Percentiles rank a stretch among this genome's conserved stretches.
These are phyloP conservation scores for Vitis labrusca DNA, from an alignment of 164 flowering plant species.

Conservation along the genomic window DNA sequence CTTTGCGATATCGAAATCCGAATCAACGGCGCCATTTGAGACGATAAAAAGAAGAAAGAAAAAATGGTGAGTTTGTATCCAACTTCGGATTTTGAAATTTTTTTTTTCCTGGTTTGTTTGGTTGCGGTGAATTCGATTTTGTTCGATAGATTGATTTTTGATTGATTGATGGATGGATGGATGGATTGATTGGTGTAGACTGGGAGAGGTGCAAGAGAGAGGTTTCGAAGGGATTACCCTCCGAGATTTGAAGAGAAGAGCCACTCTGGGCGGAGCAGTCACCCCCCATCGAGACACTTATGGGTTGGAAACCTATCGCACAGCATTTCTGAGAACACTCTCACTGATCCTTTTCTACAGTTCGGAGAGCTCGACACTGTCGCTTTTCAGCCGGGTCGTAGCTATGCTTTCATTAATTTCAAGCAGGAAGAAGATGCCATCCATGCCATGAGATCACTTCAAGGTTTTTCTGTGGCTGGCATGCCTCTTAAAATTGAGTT, in stretches of 20 bases:
- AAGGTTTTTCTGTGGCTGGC: constrained; percentile 70
- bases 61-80: too few relatives aligned
- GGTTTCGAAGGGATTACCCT: constrained; percentile 40
- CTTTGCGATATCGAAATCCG: too few relatives aligned
- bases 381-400: constrained; percentile 74
- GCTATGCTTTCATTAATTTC: constrained; percentile 85
- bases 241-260: constrained; percentile 43
- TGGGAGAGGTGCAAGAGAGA: constrained; percentile 37
- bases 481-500: constrained; percentile 83
- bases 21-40: too few relatives aligned
- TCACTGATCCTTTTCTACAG: constrained; percentile 51
- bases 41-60: too few relatives aligned
- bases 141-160: too few relatives aligned
- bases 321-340: constrained; percentile 35
- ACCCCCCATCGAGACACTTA: constrained; percentile 76
- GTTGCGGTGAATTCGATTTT: too few relatives aligned
- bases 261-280: constrained; percentile 20
- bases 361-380: constrained; percentile 81
- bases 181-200: background rate
- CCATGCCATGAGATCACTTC: constrained; percentile 66
- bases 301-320: constrained; percentile 91
- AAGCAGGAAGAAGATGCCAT: constrained; percentile 67
- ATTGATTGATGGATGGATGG: too few relatives aligned
- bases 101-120: too few relatives aligned
- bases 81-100: too few relatives aligned